phyloP scores from a whole-genome alignment of 2,329 filamentous ascomycete genomes.

The Harringtonia lauricola region DNA sequence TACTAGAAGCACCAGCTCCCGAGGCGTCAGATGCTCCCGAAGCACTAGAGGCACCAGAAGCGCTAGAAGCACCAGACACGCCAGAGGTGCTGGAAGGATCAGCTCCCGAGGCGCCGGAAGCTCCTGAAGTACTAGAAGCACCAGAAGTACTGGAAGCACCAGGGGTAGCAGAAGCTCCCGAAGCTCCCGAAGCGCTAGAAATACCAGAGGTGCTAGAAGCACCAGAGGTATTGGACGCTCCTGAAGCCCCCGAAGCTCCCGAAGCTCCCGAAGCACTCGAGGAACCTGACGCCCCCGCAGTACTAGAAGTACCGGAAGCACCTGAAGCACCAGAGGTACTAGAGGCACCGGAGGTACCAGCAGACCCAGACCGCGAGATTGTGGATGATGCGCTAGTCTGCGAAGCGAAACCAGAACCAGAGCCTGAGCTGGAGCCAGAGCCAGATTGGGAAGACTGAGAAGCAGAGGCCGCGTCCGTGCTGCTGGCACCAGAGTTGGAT shows the following conservation, averaged over 20 bases:
- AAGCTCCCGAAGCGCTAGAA: neutral
- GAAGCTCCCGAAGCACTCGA: neutral
- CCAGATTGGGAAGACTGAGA: neutral
- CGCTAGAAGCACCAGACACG: neutral
- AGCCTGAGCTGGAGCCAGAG: neutral
- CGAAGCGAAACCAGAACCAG: neutral
- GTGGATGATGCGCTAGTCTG: too few species aligned
- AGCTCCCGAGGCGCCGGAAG: too few species aligned
- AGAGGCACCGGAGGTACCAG: neutral
- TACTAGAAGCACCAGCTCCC: neutral
- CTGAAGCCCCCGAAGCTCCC: too few species aligned
- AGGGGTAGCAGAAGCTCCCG: neutral
- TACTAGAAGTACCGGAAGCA: neutral
- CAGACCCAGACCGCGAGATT: neutral
- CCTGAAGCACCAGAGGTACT: neutral
- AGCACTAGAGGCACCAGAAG: neutral
- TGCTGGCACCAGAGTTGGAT: too few species aligned
- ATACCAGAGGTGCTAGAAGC: neutral
- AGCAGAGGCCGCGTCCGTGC: too few species aligned
- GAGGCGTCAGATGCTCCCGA: neutral
- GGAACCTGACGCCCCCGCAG: too few species aligned
- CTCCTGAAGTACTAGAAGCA: too few species aligned
- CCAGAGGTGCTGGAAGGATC: neutral
- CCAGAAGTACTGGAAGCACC: neutral
- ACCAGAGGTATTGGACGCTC: neutral